These are phyloP conservation scores for Dentipellis sp. DNA, from an alignment of 768 basidiomycete species.

Conservation along the genomic window DNA sequence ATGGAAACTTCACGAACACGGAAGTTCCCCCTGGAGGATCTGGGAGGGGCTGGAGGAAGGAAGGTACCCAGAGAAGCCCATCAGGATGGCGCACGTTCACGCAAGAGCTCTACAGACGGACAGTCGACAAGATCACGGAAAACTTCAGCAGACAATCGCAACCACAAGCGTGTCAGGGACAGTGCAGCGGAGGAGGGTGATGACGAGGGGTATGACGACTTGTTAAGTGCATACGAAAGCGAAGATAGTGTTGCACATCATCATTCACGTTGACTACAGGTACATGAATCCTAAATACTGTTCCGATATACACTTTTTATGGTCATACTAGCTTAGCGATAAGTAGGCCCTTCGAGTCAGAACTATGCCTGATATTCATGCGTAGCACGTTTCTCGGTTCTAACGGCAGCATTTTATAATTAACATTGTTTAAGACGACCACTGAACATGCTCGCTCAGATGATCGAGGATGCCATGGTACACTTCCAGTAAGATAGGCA, in stretches of 20 bases:
- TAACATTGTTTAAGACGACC: too few species aligned
- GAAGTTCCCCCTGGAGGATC: constrained; percentile 13
- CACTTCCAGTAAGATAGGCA: constrained; percentile 48
- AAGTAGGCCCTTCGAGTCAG: too few species aligned
- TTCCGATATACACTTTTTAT: too few species aligned
- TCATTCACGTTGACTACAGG: too few species aligned
- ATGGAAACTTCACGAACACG: constrained; percentile 6
- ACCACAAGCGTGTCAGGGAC: constrained; percentile 38
- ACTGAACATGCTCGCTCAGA: constrained; percentile 8
- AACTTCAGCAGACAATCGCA: constrained; percentile 16
- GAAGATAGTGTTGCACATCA: constrained; percentile 34
- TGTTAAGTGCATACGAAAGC: constrained; percentile 77
- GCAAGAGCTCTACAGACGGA: constrained; percentile 22
- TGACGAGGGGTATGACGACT: constrained; percentile 65
- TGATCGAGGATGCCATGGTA: constrained; percentile 51
- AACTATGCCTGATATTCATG: too few species aligned
- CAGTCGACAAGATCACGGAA: constrained; percentile 20
- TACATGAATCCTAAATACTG: too few species aligned
- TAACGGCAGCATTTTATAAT: too few species aligned
- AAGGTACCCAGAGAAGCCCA: neutral
- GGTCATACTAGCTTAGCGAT: too few species aligned
- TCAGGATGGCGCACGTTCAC: constrained; percentile 9
- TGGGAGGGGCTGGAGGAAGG: neutral
- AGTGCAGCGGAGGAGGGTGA: constrained; percentile 73
- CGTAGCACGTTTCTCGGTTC: too few species aligned